Evolutionary conservation across 495 filamentous ascomycete species (phyloP).

Genomic region (Parmelia sp.): DNA sequence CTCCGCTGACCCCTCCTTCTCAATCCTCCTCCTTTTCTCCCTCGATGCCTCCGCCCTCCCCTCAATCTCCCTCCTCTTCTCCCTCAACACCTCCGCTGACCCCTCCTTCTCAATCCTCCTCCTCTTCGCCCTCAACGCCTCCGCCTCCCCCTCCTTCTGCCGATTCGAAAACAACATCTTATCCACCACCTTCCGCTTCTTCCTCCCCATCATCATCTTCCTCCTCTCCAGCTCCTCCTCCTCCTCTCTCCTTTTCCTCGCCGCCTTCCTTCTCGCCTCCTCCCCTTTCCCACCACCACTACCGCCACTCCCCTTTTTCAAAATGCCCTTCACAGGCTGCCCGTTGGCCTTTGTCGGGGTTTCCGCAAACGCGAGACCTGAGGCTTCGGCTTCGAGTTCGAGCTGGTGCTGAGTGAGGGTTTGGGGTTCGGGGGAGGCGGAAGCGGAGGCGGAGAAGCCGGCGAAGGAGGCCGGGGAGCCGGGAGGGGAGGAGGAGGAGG

Average conservation of each 20-base stretch:
- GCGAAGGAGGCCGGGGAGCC: slow-evolving; percentile 39
- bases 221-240: slow-evolving; percentile 77
- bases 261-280: slow-evolving; percentile 48
- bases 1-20: slow-evolving; percentile 53
- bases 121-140: slow-evolving; percentile 71
- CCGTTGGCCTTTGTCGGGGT: slow-evolving; percentile 32
- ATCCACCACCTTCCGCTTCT: slow-evolving; percentile 83
- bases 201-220: slow-evolving; percentile 89
- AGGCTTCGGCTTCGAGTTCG: slow-evolving; percentile 86
- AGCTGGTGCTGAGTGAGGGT: slow-evolving; percentile 61
- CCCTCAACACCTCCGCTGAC: no score
- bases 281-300: no score
- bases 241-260: slow-evolving; percentile 64
- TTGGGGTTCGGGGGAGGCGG: slow-evolving; percentile 48
- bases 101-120: slow-evolving; percentile 46
- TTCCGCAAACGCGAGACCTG: slow-evolving; percentile 47
- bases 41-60: slow-evolving; percentile 63
- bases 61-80: no score
- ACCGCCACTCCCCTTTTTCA: slow-evolving; percentile 39
- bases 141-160: slow-evolving; percentile 71
- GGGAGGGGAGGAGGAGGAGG: slow-evolving; percentile 35
- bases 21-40: slow-evolving; percentile 62
- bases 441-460: slow-evolving; percentile 42
- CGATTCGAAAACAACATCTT: slow-evolving; percentile 89
- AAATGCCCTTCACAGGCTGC: slow-evolving; percentile 31